These are phyloP conservation scores for Cadophora malorum DNA, from an alignment of 2,329 filamentous ascomycete genomes.

Conservation along the genomic window DNA sequence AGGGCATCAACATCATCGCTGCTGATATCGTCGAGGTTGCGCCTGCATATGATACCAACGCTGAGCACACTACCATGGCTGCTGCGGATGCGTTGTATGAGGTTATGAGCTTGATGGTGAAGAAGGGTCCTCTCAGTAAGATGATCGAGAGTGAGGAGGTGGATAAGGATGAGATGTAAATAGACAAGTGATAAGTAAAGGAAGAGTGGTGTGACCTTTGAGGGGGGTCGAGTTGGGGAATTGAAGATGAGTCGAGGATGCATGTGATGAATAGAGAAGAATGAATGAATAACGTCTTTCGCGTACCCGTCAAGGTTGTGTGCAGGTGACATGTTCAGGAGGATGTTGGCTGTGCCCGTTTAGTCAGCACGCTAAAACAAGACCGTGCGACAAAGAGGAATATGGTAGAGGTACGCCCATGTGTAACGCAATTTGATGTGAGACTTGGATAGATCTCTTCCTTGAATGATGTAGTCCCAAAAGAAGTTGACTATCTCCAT, in stretches of 20 bases:
- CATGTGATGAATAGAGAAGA: not conserved
- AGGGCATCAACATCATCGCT: conserved; percentile 71
- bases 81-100: conserved; percentile 76
- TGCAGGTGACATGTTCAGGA: not conserved
- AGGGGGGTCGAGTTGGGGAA: not conserved
- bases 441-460: not conserved
- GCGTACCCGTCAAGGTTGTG: not conserved
- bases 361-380: conserved; percentile 2
- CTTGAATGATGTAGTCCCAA: not conserved
- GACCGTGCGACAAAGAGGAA: not conserved
- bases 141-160: conserved; percentile 44
- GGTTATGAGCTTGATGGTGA: conserved; percentile 83
- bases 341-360: not conserved
- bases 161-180: conserved; percentile 38
- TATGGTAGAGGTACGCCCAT: not conserved
- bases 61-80: conserved; percentile 76
- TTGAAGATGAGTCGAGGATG: not conserved
- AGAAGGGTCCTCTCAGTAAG: conserved; percentile 71
- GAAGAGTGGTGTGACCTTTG: not conserved
- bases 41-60: conserved; percentile 75
- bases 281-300: not conserved
- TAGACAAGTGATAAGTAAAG: not conserved
- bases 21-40: conserved; percentile 79
- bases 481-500: too few relatives aligned
- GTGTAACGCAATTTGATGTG: not conserved